phyloP scores from a whole-genome alignment of 208 protist genomes.

The Trypanosoma brucei region DNA sequence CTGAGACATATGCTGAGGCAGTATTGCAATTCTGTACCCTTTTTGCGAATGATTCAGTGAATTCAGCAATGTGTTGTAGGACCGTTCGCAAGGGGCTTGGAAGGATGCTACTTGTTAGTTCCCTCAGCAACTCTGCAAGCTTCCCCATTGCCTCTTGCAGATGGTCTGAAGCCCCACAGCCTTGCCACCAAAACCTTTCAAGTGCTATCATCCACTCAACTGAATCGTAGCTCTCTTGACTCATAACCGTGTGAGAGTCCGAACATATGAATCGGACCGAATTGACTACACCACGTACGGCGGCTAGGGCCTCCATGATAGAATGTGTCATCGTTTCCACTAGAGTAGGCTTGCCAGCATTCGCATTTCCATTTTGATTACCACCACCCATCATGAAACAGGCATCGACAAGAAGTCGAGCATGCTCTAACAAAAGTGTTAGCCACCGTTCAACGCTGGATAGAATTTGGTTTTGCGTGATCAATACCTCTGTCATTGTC shows the following conservation, averaged over 20 bases:
- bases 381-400: conserved; percentile 22
- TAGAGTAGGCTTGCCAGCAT: neutral
- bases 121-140: conserved; percentile 23
- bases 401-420: conserved; percentile 55
- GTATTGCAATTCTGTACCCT: neutral
- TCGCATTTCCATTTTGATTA: neutral
- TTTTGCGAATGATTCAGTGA: conserved; percentile 3
- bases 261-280: conserved; percentile 26
- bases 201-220: conserved; percentile 40
- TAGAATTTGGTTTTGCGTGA: conserved; percentile 31
- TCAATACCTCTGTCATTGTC: conserved; percentile 11
- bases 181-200: conserved; percentile 69
- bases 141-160: conserved; percentile 20
- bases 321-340: conserved; percentile 1
- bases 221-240: conserved; percentile 3
- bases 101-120: conserved; percentile 33
- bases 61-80: conserved; percentile 32
- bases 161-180: conserved; percentile 20
- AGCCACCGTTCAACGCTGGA: conserved; percentile 45
- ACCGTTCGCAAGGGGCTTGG: conserved; percentile 38
- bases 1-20: too few species aligned
- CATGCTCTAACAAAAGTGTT: conserved; percentile 41
- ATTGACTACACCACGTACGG: conserved; percentile 30
- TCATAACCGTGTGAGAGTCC: conserved; percentile 5
- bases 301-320: conserved; percentile 4